These are phyloP conservation scores for Aspergillus incahuasiensis DNA, from an alignment of 495 filamentous ascomycete species.

Conservation along the genomic window DNA sequence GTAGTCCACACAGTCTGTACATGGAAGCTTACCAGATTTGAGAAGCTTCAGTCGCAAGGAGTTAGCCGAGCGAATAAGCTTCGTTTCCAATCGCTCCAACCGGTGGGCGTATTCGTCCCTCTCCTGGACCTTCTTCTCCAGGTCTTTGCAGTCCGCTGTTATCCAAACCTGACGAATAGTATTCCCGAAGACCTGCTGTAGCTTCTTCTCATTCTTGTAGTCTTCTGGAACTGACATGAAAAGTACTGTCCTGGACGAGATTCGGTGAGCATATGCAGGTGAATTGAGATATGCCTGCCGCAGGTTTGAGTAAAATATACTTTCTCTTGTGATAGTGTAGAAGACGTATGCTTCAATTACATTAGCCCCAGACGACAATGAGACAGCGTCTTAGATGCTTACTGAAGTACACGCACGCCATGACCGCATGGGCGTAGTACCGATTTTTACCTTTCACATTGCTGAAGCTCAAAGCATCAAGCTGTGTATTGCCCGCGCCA, in stretches of 20 bases:
- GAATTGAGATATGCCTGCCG: conserved; percentile 70
- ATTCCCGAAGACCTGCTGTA: conserved; percentile 58
- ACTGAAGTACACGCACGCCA: conserved; percentile 55
- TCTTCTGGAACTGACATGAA: conserved; percentile 64
- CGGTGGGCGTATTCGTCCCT: conserved; percentile 55
- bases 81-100: conserved; percentile 62
- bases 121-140: conserved; percentile 54
- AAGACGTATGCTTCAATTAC: conserved; percentile 48
- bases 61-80: conserved; percentile 59
- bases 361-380: conserved; percentile 1
- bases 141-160: conserved; percentile 49
- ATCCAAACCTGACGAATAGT: conserved; percentile 60
- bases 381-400: conserved; percentile 19
- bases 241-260: conserved; percentile 65
- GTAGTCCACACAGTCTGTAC: conserved; percentile 30
- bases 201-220: conserved; percentile 50
- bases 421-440: conserved; percentile 59
- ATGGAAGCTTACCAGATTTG: conserved; percentile 23
- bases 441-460: conserved; percentile 51
- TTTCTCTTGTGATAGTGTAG: conserved; percentile 61
- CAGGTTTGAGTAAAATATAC: conserved; percentile 62
- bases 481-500: conserved; percentile 51
- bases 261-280: conserved; percentile 57
- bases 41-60: conserved; percentile 42
- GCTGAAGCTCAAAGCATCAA: conserved; percentile 63